These are phyloP conservation scores for Phyllosticta citriasiana DNA, from an alignment of 2,329 filamentous ascomycete genomes.

Conservation along the genomic window DNA sequence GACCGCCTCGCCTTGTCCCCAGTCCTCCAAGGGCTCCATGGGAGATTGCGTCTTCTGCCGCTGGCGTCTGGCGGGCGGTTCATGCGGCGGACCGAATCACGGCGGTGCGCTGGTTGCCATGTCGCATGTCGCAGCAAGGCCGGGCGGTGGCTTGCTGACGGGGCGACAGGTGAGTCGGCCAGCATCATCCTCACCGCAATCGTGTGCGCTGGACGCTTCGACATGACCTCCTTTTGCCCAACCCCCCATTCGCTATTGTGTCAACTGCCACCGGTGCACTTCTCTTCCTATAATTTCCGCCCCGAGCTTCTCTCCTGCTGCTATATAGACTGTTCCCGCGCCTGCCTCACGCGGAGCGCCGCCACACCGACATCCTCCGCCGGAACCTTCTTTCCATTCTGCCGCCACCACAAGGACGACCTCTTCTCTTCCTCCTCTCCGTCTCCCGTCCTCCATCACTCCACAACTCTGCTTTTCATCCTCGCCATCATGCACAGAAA, in stretches of 20 bases:
- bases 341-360: constrained; percentile 1
- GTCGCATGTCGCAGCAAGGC: constrained; percentile 3
- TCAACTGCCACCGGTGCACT: too few relatives aligned
- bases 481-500: constrained; percentile 56
- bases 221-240: background rate
- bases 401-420: background rate
- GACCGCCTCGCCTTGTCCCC: too few relatives aligned
- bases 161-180: background rate
- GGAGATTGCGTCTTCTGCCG: background rate
- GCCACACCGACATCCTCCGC: background rate
- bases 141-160: background rate
- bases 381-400: background rate
- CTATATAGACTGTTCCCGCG: constrained; percentile 1
- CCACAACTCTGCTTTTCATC: background rate
- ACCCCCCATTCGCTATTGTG: background rate
- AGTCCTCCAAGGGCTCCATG: background rate
- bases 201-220: background rate
- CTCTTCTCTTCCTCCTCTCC: background rate
- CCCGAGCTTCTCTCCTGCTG: background rate
- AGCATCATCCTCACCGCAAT: background rate
- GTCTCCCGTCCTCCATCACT: background rate
- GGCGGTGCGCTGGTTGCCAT: background rate
- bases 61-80: background rate
- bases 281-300: constrained; percentile 7
- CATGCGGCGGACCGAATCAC: background rate